Evolutionary conservation across 768 basidiomycete genomes (phyloP), one percentile per base, ranked within the genome.

Genomic region (Peribolospora baueri): DNA sequence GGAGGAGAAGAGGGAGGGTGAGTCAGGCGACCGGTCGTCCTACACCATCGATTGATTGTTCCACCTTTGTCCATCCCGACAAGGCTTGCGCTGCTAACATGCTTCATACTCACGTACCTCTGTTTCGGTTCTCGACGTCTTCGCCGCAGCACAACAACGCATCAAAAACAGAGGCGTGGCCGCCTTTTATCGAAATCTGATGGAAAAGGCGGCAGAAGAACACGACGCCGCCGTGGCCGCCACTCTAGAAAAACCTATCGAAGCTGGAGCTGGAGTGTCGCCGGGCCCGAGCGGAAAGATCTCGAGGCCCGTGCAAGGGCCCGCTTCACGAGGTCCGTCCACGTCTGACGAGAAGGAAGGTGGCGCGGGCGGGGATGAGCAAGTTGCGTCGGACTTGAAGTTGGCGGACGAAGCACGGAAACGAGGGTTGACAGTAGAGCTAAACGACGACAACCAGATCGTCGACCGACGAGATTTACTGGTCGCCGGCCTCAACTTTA

Each of bases 391-490:
- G 43, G 87, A 91, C 67, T 62, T 76, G 39, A 80, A 85, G 62
- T 73, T 85, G 38, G 85, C 82, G 36, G 50, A 47, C 25, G 74
- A 67, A 48, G 61, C 48, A 85, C 86, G 11, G 72, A 73, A 60
- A 76, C 73, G 56, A 73, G 90, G 88, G 36, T 82, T 82, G 66
- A 73, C 78, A 8, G 80, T 98, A 42, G 91, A 95, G 67, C 70
- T 95, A 42, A 97, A 97, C 66, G 91, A 97, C 66, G 90, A 95
- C 62, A 90, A 88, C 62, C 84, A 90, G 65, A 88, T 97, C 49
- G 81, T 98, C 50, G 93, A 98, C 70, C 88, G 90, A 64, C 80
- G 90, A 55, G 84, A 90, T 53, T 71, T 98, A 6, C 72, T 97
- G 48, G 77, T 81, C 25, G 90, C 91, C 4, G 93, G 93, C 2